Evolutionary conservation across 129 eudicot genomes (phyloP).

Genomic region (Helichrysum umbraculigerum): DNA sequence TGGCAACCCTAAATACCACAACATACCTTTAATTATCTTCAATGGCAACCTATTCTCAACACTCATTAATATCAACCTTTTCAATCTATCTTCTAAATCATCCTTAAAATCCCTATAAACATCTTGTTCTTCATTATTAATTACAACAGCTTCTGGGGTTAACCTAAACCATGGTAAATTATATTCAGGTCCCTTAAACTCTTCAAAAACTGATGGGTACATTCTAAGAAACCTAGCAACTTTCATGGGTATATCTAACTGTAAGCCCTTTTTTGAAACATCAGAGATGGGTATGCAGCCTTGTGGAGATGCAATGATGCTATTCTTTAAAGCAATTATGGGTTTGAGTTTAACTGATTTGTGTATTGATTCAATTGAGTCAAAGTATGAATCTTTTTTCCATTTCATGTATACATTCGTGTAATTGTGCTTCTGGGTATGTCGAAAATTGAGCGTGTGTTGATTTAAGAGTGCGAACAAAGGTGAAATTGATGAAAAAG

Average conservation of each 20-base stretch:
- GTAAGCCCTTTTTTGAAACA: slow-evolving; percentile 65
- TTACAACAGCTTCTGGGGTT: slow-evolving; percentile 54
- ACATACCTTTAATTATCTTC: slow-evolving; percentile 65
- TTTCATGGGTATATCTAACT: slow-evolving; percentile 58
- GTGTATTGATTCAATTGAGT: slow-evolving; percentile 63
- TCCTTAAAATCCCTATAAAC: slow-evolving; percentile 52
- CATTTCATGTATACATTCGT: slow-evolving; percentile 83
- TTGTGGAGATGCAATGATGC: slow-evolving; percentile 50
- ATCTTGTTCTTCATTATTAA: slow-evolving; percentile 53
- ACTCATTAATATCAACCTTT: slow-evolving; percentile 65
- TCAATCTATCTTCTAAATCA: slow-evolving; percentile 56
- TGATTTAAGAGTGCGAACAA: slow-evolving; percentile 17
- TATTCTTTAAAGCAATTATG: slow-evolving; percentile 63
- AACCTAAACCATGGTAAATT: slow-evolving; percentile 83
- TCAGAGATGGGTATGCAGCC: slow-evolving; percentile 70
- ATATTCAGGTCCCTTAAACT: slow-evolving; percentile 65
- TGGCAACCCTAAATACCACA: slow-evolving; percentile 84
- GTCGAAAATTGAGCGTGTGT: slow-evolving; percentile 20
- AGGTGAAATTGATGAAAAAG: neutral
- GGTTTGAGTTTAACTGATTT: slow-evolving; percentile 64
- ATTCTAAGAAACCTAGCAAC: slow-evolving; percentile 68
- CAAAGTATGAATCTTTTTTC: slow-evolving; percentile 70
- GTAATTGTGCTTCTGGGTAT: slow-evolving; percentile 48
- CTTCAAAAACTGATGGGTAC: slow-evolving; percentile 75
- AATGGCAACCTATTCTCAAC: slow-evolving; percentile 63